Evolutionary conservation across 192 early-diverging fungal species (phyloP), one percentile per base, ranked within the genome.

Genomic region (Coemansia sp.): DNA sequence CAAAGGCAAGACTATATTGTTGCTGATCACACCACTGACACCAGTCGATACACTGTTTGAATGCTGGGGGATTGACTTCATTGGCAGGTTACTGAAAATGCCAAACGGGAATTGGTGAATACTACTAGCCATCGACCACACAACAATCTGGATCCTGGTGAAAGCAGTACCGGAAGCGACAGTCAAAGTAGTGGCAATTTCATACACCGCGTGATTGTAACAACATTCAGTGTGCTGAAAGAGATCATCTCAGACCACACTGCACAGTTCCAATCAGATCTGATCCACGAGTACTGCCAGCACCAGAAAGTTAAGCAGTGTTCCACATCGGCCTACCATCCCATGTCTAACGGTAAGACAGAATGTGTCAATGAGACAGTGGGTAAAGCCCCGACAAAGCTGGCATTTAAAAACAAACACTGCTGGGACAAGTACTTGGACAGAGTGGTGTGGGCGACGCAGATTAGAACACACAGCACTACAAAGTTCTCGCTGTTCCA

Each of bases 31-130:
- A 30, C 27, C 27, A 30, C 7, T 62, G 19, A 19, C 25, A 10
- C 41, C 44, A 15, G 9, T 15, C 15, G 21, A 54, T 2, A 51
- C 44, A 21, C 61, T 44, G 0, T 62, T 62, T 45, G 19, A 46
- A n/a, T n/a, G 43, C 3, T 62, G 61, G 61, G 18, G 22, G 3
- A 45, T 62, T 18, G 61, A 62, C 34, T 62, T 62, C 39, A 62
- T 62, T 44, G 61, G 61, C 27, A 27, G 24, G 3, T 62, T 54
- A 18, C 61, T 53, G 1, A 25, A 55, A 30, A 62, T 53, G 2
- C 14, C n/a, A 12, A 5, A 2, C 7, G 43, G 43, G 9, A 62
- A 62, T 53, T 30, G 45, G 13, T 62, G 46, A 27, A 62, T 62
- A 14, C 13, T 62, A 2, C 42, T 52, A 0, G 61, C 61, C 1